Percentiles rank a stretch among this genome's conserved stretches.
phyloP scores from a whole-genome alignment of 805 yeast genomes.

The Saturnispora mendoncae region DNA sequence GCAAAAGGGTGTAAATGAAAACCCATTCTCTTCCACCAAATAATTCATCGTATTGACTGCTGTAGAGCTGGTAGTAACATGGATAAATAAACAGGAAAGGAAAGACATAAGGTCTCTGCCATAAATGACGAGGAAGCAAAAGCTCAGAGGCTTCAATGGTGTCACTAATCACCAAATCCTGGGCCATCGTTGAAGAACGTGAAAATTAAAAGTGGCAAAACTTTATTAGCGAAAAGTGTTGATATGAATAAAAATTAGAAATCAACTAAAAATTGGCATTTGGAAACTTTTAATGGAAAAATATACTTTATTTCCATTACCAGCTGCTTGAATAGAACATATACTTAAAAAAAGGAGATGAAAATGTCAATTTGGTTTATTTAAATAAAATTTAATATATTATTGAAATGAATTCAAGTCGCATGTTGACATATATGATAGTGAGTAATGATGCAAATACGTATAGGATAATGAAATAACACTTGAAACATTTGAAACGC shows the following conservation, averaged over 20 bases:
- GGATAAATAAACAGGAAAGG: constrained; percentile 81
- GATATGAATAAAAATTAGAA: not conserved
- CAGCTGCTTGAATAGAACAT: too few relatives aligned
- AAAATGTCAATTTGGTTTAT: too few relatives aligned
- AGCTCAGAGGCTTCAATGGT: constrained; percentile 65
- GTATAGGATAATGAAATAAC: too few relatives aligned
- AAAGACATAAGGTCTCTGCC: constrained; percentile 67
- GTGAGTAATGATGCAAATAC: too few relatives aligned
- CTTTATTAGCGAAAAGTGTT: not conserved
- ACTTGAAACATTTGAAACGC: too few relatives aligned
- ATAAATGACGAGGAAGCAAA: constrained; percentile 54
- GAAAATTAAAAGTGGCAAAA: constrained; percentile 1
- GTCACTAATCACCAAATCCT: constrained; percentile 54
- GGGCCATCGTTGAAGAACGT: constrained; percentile 17
- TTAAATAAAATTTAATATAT: too few relatives aligned
- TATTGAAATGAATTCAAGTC: too few relatives aligned
- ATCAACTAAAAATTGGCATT: not conserved
- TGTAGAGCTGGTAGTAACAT: constrained; percentile 54
- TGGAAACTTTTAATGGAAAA: too few relatives aligned
- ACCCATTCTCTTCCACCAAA: constrained; percentile 95
- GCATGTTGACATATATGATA: too few relatives aligned
- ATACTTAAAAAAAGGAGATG: too few relatives aligned
- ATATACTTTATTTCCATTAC: too few relatives aligned
- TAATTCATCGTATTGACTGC: constrained; percentile 63
- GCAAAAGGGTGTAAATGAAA: constrained; percentile 69